Evolutionary conservation across 2,329 filamentous ascomycete species (phyloP), one percentile per base, ranked within the genome.

Genomic region (Colletotrichum australisinense): DNA sequence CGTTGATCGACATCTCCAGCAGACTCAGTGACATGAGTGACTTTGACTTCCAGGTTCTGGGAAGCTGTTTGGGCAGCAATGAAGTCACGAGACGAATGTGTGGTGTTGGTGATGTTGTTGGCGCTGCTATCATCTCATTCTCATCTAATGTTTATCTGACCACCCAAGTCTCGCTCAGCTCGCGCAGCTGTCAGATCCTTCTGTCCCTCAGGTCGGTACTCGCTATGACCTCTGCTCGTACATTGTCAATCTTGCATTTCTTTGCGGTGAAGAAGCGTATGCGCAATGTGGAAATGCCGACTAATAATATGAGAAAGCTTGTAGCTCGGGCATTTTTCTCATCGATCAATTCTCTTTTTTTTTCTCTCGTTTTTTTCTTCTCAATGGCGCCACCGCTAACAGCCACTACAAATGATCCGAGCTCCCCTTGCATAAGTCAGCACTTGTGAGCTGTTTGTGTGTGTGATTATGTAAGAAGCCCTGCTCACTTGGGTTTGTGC

Each of bases 221-320:
- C 38, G 56, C 63, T 49, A 42, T 49, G 35, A 60, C 57, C 32
- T 7, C 26, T 7, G 32, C 63, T n/a, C 30, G 22, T 57, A 30
- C 26, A 12, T 11, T 28, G 49, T 63, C 53, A 63, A 63, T 72
- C 53, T 69, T 58, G 63, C 69, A 71, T 67, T 19, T n/a, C 53
- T 52, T 65, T 42, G 11, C 53, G 58, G 49, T 22, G n/a, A 14
- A 28, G 24, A 56, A 24, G 38, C 22, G 38, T 30, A 52, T 28
- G 56, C 30, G 26, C 52, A 53, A 14, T 32, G 16, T 30, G 22
- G 32, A 59, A 49, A 62, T 62, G 14, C 52, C 64, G 22, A 24
- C 32, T 16, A 52, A 58, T 38, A 68, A 58, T 30, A 68, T 38
- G 14, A 24, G 5, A 35, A 16, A 35, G 22, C 46, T 12, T 53